These are phyloP conservation scores for Xylaria hypoxylon DNA, from an alignment of 2,329 filamentous ascomycete species.

Conservation along the genomic window DNA sequence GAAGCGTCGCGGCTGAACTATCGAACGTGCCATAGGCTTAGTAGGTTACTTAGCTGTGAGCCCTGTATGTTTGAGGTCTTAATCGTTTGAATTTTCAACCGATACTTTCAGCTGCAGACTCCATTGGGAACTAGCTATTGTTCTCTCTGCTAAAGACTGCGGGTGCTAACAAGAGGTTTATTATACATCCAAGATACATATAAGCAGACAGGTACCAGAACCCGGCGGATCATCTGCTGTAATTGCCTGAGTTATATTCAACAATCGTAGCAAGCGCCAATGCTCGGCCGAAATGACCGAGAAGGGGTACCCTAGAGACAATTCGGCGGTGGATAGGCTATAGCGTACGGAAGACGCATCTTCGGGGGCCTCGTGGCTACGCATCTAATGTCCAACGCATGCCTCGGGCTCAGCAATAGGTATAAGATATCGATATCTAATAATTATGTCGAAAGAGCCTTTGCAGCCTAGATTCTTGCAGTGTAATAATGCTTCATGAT, in stretches of 20 bases:
- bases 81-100: background rate
- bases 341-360: no score
- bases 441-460: background rate
- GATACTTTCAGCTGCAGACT: background rate
- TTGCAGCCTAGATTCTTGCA: background rate
- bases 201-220: background rate
- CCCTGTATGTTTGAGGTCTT: background rate
- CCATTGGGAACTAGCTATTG: no score
- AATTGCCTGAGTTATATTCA: background rate
- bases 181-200: background rate
- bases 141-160: background rate
- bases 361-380: background rate
- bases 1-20: background rate
- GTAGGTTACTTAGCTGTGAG: background rate
- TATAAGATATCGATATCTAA: background rate
- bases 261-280: background rate
- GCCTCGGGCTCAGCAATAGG: background rate
- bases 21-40: background rate
- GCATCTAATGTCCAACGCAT: background rate
- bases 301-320: no score
- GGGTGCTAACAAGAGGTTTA: background rate
- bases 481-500: no score
- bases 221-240: background rate
- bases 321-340: no score
- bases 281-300: background rate